Percentiles rank a stretch among this genome's conserved stretches.
These are phyloP conservation scores for Lineolata rhizophorae DNA, from an alignment of 495 filamentous ascomycete genomes.

Conservation along the genomic window DNA sequence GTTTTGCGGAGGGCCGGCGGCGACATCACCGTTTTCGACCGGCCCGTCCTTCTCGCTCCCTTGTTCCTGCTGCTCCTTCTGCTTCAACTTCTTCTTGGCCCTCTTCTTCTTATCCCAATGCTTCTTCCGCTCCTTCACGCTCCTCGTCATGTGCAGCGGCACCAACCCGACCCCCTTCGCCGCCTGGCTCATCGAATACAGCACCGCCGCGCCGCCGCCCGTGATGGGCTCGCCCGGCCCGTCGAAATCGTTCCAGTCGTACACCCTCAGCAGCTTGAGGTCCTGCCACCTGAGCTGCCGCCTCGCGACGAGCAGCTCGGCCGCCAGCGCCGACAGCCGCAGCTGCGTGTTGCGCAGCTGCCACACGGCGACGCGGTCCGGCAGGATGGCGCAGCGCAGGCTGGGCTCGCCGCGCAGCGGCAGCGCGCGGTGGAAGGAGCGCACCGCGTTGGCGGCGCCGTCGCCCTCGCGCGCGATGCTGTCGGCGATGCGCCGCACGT, in stretches of 20 bases:
- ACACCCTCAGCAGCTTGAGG: conserved; percentile 41
- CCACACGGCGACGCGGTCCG: conserved; percentile 48
- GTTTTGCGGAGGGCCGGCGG: conserved; percentile 14
- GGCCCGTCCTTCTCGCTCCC: conserved; percentile 5
- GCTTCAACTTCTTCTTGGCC: neutral
- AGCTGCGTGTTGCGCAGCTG: conserved; percentile 32
- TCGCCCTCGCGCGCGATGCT: conserved; percentile 46
- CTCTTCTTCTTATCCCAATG: conserved; percentile 21
- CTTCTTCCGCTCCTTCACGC: conserved; percentile 24
- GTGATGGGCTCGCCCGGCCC: conserved; percentile 56
- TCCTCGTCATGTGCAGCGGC: conserved; percentile 32
- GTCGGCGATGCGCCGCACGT: conserved; percentile 34
- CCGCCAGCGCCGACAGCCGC: conserved; percentile 41
- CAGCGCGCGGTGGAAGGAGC: conserved; percentile 44
- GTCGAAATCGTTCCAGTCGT: conserved; percentile 62
- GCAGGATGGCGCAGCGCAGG: conserved; percentile 48
- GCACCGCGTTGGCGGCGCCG: conserved; percentile 50
- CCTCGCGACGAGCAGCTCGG: conserved; percentile 35
- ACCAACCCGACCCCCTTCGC: conserved; percentile 35
- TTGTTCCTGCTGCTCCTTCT: conserved; percentile 3
- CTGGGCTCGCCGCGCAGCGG: conserved; percentile 29
- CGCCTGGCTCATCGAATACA: conserved; percentile 28
- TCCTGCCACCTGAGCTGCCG: conserved; percentile 38
- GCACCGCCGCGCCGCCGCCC: conserved; percentile 33
- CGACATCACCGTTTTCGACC: too few species aligned